Conservation (phyloP, 2,329 filamentous ascomycete species). For the Epichloe baconii region DNA sequence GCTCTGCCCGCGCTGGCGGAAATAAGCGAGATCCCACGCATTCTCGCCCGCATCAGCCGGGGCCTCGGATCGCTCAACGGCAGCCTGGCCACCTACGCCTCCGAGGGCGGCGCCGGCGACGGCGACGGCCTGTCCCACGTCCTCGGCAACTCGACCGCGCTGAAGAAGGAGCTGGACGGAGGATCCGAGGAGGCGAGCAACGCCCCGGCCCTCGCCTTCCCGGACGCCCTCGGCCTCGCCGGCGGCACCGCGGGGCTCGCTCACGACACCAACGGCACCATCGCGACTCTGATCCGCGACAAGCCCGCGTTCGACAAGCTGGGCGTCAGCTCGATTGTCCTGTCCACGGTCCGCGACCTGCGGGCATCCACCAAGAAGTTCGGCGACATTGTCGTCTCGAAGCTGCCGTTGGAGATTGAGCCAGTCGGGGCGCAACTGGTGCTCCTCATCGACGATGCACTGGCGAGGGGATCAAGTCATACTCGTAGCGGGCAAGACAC, state of each 20-base stretch:
- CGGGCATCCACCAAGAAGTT: not conserved
- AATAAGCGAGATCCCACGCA: not conserved
- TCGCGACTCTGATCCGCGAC: not conserved
- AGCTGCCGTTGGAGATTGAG: not conserved
- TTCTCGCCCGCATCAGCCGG: not conserved
- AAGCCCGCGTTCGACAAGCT: not conserved
- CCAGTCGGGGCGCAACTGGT: not conserved
- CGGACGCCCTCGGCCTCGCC: not conserved
- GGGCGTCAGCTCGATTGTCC: not conserved
- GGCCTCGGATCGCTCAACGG: constrained; percentile 5
- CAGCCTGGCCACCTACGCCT: constrained; percentile 6
- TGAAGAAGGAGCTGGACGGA: constrained; percentile 5
- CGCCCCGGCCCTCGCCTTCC: not conserved
- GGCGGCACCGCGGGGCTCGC: not conserved
- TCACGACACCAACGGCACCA: not conserved
- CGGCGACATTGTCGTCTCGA: not conserved
- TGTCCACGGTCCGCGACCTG: not conserved
- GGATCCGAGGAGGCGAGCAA: not conserved
- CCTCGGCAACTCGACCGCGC: not conserved
- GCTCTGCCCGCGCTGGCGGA: not conserved
- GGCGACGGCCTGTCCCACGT: not conserved
- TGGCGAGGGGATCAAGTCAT: not conserved
- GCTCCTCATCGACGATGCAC: not conserved
- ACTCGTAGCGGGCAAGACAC: not conserved
- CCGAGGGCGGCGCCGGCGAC: too few species aligned